Conservation (phyloP, 805 yeast species). For the Lipomyces kockii region DNA sequence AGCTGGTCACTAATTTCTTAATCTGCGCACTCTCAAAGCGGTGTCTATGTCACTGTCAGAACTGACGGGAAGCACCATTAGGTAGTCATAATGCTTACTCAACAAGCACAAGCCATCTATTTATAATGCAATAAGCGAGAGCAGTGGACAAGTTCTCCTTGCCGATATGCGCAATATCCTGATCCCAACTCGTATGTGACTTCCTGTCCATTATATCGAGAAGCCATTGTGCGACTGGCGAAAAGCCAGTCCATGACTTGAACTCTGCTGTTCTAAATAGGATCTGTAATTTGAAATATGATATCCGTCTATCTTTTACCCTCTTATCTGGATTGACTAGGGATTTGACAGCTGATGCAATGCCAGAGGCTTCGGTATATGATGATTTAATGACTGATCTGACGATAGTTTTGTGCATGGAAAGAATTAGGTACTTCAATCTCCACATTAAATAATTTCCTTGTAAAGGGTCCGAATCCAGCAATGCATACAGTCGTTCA, state of each 20-base stretch:
- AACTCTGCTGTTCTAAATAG: constrained; percentile 23
- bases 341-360: neutral
- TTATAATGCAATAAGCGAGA: neutral
- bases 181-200: constrained; percentile 13
- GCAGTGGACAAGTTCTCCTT: constrained; percentile 15
- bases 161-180: neutral
- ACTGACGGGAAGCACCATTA: neutral
- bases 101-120: constrained; percentile 27
- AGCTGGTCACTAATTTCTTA: neutral
- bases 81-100: constrained; percentile 5
- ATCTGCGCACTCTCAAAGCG: constrained; percentile 14
- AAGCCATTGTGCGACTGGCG: constrained; percentile 4
- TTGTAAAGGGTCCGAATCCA: neutral
- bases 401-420: constrained; percentile 10
- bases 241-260: neutral
- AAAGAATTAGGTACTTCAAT: constrained; percentile 22
- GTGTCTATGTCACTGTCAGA: constrained; percentile 9
- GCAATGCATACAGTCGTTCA: neutral
- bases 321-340: constrained; percentile 12
- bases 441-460: constrained; percentile 17
- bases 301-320: constrained; percentile 2
- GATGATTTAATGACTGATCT: neutral
- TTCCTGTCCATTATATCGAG: neutral
- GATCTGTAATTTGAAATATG: constrained; percentile 14
- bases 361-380: neutral